A percentile compares a stretch with the other conserved stretches of the same genome.
Conservation (phyloP, 805 yeast genomes). For the Isabelozyma gotoi region DNA sequence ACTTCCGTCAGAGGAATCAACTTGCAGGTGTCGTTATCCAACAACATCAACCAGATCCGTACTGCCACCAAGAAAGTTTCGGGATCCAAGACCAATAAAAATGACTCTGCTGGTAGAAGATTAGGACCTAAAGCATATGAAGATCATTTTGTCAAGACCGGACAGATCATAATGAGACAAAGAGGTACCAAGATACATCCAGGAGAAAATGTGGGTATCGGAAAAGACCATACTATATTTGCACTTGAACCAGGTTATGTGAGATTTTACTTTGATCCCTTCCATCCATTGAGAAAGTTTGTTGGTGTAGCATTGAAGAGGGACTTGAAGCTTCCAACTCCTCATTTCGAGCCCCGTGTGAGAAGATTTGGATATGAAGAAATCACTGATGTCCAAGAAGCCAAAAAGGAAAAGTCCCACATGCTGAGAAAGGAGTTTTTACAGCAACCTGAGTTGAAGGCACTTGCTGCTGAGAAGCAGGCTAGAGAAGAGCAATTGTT, state of each 20-base stretch:
- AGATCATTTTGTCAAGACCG: constrained; percentile 71
- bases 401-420: constrained; percentile 57
- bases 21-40: neutral
- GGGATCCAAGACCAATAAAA: constrained; percentile 91
- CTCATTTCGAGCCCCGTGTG: constrained; percentile 85
- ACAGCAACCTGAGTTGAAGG: constrained; percentile 51
- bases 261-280: constrained; percentile 88
- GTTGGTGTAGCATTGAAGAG: constrained; percentile 80
- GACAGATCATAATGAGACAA: constrained; percentile 88
- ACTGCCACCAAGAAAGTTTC: constrained; percentile 92
- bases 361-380: constrained; percentile 79
- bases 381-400: constrained; percentile 49
- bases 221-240: constrained; percentile 89
- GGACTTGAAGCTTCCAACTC: constrained; percentile 71
- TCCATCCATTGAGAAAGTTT: constrained; percentile 89
- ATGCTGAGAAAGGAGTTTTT: constrained; percentile 68
- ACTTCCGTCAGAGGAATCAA: neutral
- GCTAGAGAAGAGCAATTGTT: constrained; percentile 27
- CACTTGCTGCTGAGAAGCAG: constrained; percentile 40
- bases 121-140: constrained; percentile 89
- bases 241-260: constrained; percentile 94
- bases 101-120: constrained; percentile 93
- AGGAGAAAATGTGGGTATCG: constrained; percentile 87
- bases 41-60: constrained; percentile 52
- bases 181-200: constrained; percentile 95